These are phyloP conservation scores for Mycocalia duriaeana DNA, from an alignment of 1,284 basidiomycete species.

Conservation along the genomic window DNA sequence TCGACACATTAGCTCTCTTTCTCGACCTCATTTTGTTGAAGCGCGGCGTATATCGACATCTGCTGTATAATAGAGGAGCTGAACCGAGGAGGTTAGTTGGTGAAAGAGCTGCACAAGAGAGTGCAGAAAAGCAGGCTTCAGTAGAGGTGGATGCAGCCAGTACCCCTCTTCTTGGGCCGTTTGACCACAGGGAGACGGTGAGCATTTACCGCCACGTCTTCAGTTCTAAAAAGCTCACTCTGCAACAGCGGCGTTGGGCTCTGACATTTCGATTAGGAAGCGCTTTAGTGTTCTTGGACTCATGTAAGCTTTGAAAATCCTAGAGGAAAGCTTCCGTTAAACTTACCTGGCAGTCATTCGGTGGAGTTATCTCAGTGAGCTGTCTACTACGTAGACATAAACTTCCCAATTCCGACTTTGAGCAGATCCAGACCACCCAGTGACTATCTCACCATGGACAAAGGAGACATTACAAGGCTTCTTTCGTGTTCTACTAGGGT, in stretches of 20 bases:
- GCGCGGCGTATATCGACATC: conserved; percentile 80
- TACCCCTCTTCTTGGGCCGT: too few relatives aligned
- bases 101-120: conserved; percentile 8
- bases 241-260: conserved; percentile 49
- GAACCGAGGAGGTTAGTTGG: conserved; percentile 45
- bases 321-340: conserved; percentile 3
- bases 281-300: conserved; percentile 57
- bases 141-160: too few relatives aligned
- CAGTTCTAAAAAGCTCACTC: background rate
- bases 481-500: conserved; percentile 55
- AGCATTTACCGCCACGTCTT: too few relatives aligned
- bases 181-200: too few relatives aligned
- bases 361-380: conserved; percentile 64
- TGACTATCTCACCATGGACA: conserved; percentile 40
- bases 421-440: conserved; percentile 32
- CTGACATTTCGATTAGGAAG: conserved; percentile 53
- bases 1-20: conserved; percentile 72
- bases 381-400: too few relatives aligned
- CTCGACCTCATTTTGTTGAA: conserved; percentile 87
- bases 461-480: conserved; percentile 45
- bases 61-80: conserved; percentile 83
- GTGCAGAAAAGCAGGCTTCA: conserved; percentile 9
- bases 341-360: conserved; percentile 52
- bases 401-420: too few relatives aligned
- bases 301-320: conserved; percentile 47